Base-by-base conservation (phyloP, 495 filamentous ascomycete genomes). In the Penicillium coffeae region DNA sequence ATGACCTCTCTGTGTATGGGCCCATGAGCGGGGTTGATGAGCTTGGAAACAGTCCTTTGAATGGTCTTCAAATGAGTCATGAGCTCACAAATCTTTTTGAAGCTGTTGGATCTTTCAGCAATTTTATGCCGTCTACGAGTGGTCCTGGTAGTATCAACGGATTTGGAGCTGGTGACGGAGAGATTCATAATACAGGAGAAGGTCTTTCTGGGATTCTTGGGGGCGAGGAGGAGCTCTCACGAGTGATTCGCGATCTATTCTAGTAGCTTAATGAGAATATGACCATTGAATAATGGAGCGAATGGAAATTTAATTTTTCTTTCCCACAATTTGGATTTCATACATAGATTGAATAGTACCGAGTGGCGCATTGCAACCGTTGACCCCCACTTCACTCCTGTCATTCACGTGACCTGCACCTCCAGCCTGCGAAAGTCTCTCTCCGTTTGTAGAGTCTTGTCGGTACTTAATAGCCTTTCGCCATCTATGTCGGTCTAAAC, bases 51-150 rank as follows among this genome's bases (percentile, higher is more conserved):
- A 85, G 81, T 53, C 80, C 79, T 8, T 55, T 83, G 53, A 77
- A 80, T 59, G 81, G 79, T 13, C 69, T 78, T 20, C 81, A 84
- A 50, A 82, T 84, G 73, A 83, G 76, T 50, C 67, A 76, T 42
- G 81, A 84, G 59, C 66, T 89, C 40, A 86, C 83, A 5, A 81
- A 75, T 60, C 59, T 88, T 18, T 89, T 89, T 50, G 85, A 89
- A 54, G 83, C 82, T 34, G 84, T 81, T n/a, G 80, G 83, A 2
- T 77, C 76, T 7, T 79, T 76, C 51, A 64, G 69, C 9, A 75
- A 64, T 38, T 72, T 75, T 55, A 59, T 78, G 50, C 59, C 64
- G 15, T 56, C 64, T 9, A 62, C 49, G 8, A 58, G 58, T 15
- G 60, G 56, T 6, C 42, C 64, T n/a, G 70, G 74, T 42, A 57